Conservation (phyloP, 176 grass and related monocot species). For the Coix lacrymajobi region DNA sequence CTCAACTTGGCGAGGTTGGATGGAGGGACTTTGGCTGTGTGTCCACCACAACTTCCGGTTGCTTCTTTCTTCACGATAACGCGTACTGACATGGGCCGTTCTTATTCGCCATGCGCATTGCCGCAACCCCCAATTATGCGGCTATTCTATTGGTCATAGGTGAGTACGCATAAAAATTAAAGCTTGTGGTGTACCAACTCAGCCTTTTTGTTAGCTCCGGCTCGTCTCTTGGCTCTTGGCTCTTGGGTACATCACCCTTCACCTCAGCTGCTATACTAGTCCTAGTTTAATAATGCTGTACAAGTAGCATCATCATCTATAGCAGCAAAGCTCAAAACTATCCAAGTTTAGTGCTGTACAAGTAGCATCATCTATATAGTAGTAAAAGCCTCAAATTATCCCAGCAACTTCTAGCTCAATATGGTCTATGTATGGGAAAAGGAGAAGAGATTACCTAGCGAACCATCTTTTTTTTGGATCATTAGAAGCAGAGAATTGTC, state of each 20-base stretch:
- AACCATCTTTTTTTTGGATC: neutral
- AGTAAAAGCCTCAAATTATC: neutral
- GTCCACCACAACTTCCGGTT: constrained; percentile 39
- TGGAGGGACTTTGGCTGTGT: constrained; percentile 30
- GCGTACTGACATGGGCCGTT: constrained; percentile 13
- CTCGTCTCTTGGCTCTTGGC: no score
- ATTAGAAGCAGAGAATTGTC: neutral
- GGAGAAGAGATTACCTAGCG: neutral
- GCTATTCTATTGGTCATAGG: constrained; percentile 25
- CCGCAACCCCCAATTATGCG: constrained; percentile 21
- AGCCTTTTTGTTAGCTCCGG: constrained; percentile 11
- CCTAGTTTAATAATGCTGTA: neutral
- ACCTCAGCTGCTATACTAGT: neutral
- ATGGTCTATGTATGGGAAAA: neutral
- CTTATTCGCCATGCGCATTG: constrained; percentile 18
- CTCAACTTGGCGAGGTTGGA: constrained; percentile 3
- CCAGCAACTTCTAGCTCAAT: neutral
- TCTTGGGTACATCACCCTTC: neutral
- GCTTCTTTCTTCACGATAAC: constrained; percentile 35
- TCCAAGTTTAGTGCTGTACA: no score
- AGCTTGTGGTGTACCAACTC: constrained; percentile 15
- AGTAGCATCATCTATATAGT: neutral
- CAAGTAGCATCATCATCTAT: neutral
- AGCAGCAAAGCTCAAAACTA: neutral
- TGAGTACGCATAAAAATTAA: constrained; percentile 22